Evolutionary conservation across 1,139 yeast genomes (phyloP).

Genomic region (Yamadazyma triangularis): DNA sequence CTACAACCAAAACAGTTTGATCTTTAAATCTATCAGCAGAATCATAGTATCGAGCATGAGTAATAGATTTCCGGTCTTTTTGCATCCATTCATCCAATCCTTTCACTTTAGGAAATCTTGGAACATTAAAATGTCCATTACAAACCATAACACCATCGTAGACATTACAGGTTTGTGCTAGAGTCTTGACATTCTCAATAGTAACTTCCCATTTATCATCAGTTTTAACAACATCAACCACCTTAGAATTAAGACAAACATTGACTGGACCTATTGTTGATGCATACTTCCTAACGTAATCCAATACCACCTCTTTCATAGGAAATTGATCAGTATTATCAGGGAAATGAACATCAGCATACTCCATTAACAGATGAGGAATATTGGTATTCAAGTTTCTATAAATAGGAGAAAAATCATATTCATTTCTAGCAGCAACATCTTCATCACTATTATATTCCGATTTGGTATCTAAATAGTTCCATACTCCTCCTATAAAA

Average conservation of each 20-base stretch:
- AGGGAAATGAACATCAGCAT: constrained; percentile 30
- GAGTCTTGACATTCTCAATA: background rate
- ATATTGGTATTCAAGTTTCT: constrained; percentile 46
- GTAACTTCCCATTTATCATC: background rate
- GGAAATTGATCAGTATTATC: constrained; percentile 29
- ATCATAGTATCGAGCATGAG: constrained; percentile 42
- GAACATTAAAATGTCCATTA: constrained; percentile 45
- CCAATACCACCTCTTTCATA: constrained; percentile 30
- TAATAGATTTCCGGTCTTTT: constrained; percentile 22
- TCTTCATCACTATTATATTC: constrained; percentile 16
- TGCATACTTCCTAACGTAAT: constrained; percentile 30
- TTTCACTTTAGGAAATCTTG: constrained; percentile 38
- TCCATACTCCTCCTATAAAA: constrained; percentile 48
- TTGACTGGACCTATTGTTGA: constrained; percentile 23
- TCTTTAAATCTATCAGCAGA: constrained; percentile 24
- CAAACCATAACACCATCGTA: constrained; percentile 46
- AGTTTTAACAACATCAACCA: constrained; percentile 13
- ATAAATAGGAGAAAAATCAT: constrained; percentile 41
- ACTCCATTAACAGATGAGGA: constrained; percentile 39
- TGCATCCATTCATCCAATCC: constrained; percentile 38
- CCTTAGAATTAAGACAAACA: constrained; percentile 20
- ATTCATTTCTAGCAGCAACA: constrained; percentile 25
- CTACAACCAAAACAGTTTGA: constrained; percentile 41
- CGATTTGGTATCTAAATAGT: constrained; percentile 27
- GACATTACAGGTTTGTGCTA: background rate